Percentiles rank a stretch among this genome's conserved stretches.
Conservation (phyloP, 306 rosid genomes). For the Quillaja saponaria region DNA sequence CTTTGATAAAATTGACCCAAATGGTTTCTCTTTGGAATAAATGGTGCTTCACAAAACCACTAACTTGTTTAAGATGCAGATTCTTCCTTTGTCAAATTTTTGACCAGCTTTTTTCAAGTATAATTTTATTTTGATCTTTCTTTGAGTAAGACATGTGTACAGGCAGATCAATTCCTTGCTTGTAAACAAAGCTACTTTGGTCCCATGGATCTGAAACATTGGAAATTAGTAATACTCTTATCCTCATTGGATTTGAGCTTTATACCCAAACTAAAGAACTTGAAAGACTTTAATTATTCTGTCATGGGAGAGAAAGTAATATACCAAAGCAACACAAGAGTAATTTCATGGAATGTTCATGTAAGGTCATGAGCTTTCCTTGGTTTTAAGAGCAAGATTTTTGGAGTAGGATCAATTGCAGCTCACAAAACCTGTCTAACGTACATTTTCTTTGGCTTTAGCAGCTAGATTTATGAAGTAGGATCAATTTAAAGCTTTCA, state of each 20-base stretch:
- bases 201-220: constrained; percentile 37
- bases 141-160: not conserved
- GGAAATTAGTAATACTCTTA: constrained; percentile 1
- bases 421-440: too few species aligned
- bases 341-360: too few species aligned
- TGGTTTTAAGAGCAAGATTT: too few species aligned
- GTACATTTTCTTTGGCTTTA: too few species aligned
- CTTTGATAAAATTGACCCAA: constrained; percentile 32
- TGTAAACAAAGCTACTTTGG: constrained; percentile 33
- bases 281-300: constrained; percentile 9
- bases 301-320: too few species aligned
- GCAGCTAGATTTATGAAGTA: too few species aligned
- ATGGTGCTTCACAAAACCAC: constrained; percentile 3
- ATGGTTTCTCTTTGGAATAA: constrained; percentile 23
- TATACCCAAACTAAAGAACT: not conserved
- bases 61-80: constrained; percentile 10
- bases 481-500: too few species aligned
- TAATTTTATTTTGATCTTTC: too few species aligned
- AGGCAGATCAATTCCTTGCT: constrained; percentile 44
- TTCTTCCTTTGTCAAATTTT: constrained; percentile 26
- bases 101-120: constrained; percentile 37
- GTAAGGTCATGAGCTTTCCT: too few species aligned
- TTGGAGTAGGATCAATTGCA: too few species aligned
- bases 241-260: not conserved
- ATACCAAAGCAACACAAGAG: too few species aligned